These are phyloP conservation scores for Omphalotus guepiniiformis DNA, from an alignment of 768 basidiomycete genomes.

Conservation along the genomic window DNA sequence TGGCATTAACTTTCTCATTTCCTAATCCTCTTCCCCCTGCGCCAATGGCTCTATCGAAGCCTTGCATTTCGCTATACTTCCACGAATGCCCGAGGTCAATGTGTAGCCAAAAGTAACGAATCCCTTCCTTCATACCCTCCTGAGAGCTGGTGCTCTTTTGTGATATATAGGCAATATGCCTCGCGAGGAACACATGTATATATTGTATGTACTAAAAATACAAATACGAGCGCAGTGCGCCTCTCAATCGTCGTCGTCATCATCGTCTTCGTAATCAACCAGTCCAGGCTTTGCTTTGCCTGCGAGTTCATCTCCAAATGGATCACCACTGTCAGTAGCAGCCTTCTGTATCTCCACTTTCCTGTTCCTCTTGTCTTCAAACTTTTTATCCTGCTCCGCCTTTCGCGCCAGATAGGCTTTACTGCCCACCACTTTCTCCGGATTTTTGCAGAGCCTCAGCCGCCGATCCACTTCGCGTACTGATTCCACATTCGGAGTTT, in stretches of 20 bases:
- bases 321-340: conserved; percentile 41
- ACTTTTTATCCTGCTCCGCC: conserved; percentile 65
- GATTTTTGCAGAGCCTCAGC: conserved; percentile 87
- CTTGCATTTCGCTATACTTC: conserved; percentile 35
- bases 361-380: conserved; percentile 62
- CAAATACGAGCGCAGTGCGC: no score
- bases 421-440: conserved; percentile 92
- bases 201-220: not conserved
- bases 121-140: conserved; percentile 17
- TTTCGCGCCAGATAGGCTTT: conserved; percentile 72
- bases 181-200: conserved; percentile 3
- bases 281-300: conserved; percentile 31
- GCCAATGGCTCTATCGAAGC: conserved; percentile 55
- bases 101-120: conserved; percentile 49
- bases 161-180: not conserved
- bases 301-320: conserved; percentile 58
- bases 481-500: conserved; percentile 70
- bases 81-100: conserved; percentile 56
- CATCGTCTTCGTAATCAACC: conserved; percentile 61
- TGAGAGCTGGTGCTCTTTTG: conserved; percentile 11
- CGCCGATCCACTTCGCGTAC: conserved; percentile 89
- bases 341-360: conserved; percentile 50
- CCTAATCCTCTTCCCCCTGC: not conserved
- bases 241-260: conserved; percentile 30
- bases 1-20: not conserved